Evolutionary conservation across 129 eudicot genomes (phyloP), one percentile per base, ranked within the genome.

Genomic region (Flaveria sonorensis): DNA sequence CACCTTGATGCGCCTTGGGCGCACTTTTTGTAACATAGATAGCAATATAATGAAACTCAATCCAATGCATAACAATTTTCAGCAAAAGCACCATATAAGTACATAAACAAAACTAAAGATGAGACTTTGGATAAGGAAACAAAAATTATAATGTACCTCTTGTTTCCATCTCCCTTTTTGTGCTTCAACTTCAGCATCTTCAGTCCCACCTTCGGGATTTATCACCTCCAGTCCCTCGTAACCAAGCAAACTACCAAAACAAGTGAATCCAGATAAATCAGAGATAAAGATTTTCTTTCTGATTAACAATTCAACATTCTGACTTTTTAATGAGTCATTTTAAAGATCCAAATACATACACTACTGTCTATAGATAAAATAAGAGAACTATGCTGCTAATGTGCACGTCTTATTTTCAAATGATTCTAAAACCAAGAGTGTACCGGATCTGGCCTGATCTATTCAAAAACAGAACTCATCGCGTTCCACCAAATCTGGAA

Each of bases 181-280:
- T 36, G 97, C 97, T 92, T 92, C 96, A 76, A 82, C 87, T 81
- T 84, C 93, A 66, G 93, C 96, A 84, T 92, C 97, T 81, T 89
- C 97, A 36, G 87, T 86, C 40, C 96, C 90, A 47, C 96, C 96
- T 66, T 92, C 97, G 0, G 96, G 97, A 70, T 92, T 92, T 52
- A 92, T 88, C 73, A 89, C 93, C 79, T 89, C 97, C 81, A 92
- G 70, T 21, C 93, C 93, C 73, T 92, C 97, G 20, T 88, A 88
- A 71, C 89, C 91, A 70, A 89, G 88, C 87, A 92, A 76, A 28
- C 86, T 79, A 76, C 57, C 42, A 20, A 75, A 59, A 62, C 64
- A 71, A 53, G 28, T 39, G 40, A 70, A 70, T 45, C 78, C 63
- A 77, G 28, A 59, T 43, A 6, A 10, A 74, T 74, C 64, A 74